Evolutionary conservation across 2,329 filamentous ascomycete genomes (phyloP), one percentile per base, ranked within the genome.

Genomic region (Alternaria sp.): DNA sequence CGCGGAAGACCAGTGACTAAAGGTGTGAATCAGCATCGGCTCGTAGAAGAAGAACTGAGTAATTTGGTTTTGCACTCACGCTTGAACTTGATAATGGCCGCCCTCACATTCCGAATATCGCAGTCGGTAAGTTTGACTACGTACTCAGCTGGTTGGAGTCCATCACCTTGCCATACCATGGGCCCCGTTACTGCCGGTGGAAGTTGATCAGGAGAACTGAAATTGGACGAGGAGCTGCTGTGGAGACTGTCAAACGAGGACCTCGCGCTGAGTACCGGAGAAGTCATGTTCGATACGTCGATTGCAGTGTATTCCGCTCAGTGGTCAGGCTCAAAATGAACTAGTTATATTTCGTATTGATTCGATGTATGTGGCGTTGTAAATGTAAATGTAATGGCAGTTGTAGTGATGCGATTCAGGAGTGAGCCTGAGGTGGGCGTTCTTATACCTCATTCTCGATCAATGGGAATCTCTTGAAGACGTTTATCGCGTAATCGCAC

Each of bases 11-110:
- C 60, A 28, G 64, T 62, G 30, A 76, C 74, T 76, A 17, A 19
- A 15, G 11, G 26, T 9, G 32, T 26, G 23, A 25, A 40, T 17
- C 21, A 36, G 50, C 19, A 40, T 68, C 50, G 30, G 17, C 17
- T 36, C 49, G 40, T 21, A 17, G 36, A 30, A 25, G 25, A 15
- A 44, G 19, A 6, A 8, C 13, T 32, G 11, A 13, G 19, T 46
- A 13, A 28, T 25, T n/a, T 43, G 13, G 26, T 17, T 57, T 32
- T 26, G 36, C 11, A 67, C 73, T 63, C 69, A 75, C 74, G 65
- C 54, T 75, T 77, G 63, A 79, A 75, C 45, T 68, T 67, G 46
- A 79, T 71, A 4, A 80, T 72, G 30, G 77, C 77, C n/a, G 73
- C 71, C 13, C 74, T 67, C 36, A 80, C 71, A 47, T 72, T 66